Base-by-base conservation (phyloP, 352 stramenopile species). In the Phytophthora sp. region DNA sequence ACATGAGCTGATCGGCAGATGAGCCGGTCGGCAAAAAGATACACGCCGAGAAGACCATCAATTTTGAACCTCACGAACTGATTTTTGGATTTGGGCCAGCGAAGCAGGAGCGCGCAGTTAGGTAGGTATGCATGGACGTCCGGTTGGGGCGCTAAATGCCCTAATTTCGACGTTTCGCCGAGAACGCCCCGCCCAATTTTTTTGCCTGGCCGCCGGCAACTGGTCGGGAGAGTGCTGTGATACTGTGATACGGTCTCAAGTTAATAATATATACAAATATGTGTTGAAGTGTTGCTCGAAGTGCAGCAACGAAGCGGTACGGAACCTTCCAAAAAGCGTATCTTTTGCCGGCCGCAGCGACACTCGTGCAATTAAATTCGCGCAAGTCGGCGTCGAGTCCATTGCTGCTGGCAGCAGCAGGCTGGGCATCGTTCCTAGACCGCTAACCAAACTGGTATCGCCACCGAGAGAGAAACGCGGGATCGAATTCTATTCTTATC, bases 401-500 rank as follows among this genome's bases (percentile, higher is more conserved):
- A 23, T 24, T 45, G 5, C 27, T 12, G 21, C 18, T 55, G 50
- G n/a, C n/a, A n/a, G n/a, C n/a, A n/a, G n/a, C n/a, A n/a, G n/a
- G n/a, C n/a, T n/a, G n/a, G n/a, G n/a, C n/a, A n/a, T n/a, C n/a
- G n/a, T n/a, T n/a, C n/a, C n/a, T n/a, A n/a, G n/a, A n/a, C n/a
- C n/a, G n/a, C n/a, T n/a, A n/a, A n/a, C n/a, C n/a, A n/a, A n/a
- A n/a, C n/a, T n/a, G n/a, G n/a, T n/a, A n/a, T n/a, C n/a, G n/a
- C n/a, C n/a, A n/a, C n/a, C n/a, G n/a, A n/a, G n/a, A n/a, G n/a
- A n/a, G n/a, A n/a, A n/a, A n/a, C n/a, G n/a, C n/a, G n/a, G n/a
- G n/a, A n/a, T n/a, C n/a, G n/a, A n/a, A 23, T 65, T 36, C 57
- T 65, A 65, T 57, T 65, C 57, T 65, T 57, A 46, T 65, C 41